Base-by-base conservation (phyloP, 2,329 filamentous ascomycete genomes). In the Botrytis tulipae region DNA sequence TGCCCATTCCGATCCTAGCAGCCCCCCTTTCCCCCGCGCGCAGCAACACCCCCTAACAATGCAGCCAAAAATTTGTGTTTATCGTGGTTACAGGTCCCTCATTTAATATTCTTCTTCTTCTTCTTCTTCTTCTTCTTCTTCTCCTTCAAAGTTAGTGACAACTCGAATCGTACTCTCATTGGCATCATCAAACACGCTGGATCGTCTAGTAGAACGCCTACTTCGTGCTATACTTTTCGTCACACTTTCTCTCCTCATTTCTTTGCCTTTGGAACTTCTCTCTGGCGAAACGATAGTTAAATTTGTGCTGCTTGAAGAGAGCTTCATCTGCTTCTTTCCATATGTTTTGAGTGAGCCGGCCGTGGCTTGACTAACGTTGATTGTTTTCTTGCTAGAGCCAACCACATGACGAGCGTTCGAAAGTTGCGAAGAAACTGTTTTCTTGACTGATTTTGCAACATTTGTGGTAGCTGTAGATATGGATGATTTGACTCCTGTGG, bases 361-460 rank as follows among this genome's bases (percentile, higher is more conserved):
- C 62, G 77, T 78, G 25, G 73, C 46, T 9, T 78, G 76, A 48
- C 74, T 76, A 46, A 75, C 65, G 44, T 75, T 67, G 57, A 76
- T 32, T 22, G 35, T 54, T 20, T 63, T 51, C 69, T 75, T 75
- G 71, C 75, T 79, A 8, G 74, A 73, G 48, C 70, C 60, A n/a
- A 75, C 73, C 3, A 70, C 72, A 54, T 76, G 63, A 32, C 76
- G 76, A 48, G 76, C 73, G n/a, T 76, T 79, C 65, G 78, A 70
- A 25, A 78, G 51, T 69, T 75, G 73, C 25, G 72, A 54, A 29
- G 83, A 83, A 25, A 83, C 80, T 46, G 79, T 82, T 72, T 82
- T 82, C 80, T 84, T 85, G 73, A 85, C 68, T 42, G 76, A 70
- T 67, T 83, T 85, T 8, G 82, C 79, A 12, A 78, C 79, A 74